Conservation (phyloP, 2,329 filamentous ascomycete genomes). For the Penicillium concentricum region DNA sequence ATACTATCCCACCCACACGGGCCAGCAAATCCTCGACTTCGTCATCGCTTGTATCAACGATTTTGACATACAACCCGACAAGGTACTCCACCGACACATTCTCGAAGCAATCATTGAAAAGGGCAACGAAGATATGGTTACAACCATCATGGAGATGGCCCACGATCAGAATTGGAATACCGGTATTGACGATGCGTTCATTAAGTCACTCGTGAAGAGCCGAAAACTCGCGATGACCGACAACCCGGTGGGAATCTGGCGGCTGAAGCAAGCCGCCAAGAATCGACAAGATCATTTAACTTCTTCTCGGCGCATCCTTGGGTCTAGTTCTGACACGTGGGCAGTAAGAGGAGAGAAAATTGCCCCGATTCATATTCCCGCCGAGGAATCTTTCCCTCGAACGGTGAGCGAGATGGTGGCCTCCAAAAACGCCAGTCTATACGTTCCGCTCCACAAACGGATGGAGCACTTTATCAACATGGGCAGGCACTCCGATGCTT, state of each 20-base stretch:
- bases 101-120: slow-evolving; percentile 42
- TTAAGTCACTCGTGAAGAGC: slow-evolving; percentile 34
- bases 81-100: slow-evolving; percentile 41
- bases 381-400: slow-evolving; percentile 25
- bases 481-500: slow-evolving; percentile 34
- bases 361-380: slow-evolving; percentile 15
- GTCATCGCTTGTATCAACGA: slow-evolving; percentile 36
- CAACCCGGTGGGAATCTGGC: slow-evolving; percentile 40
- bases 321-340: slow-evolving; percentile 22
- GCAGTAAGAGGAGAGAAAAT: slow-evolving; percentile 13
- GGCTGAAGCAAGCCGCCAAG: slow-evolving; percentile 41
- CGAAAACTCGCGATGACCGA: slow-evolving; percentile 36
- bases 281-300: slow-evolving; percentile 32
- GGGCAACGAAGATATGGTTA: slow-evolving; percentile 34
- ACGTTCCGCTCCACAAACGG: slow-evolving; percentile 35
- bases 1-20: slow-evolving; percentile 40
- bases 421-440: slow-evolving; percentile 32
- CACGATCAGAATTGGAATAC: slow-evolving; percentile 35
- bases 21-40: slow-evolving; percentile 36
- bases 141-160: slow-evolving; percentile 32
- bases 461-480: slow-evolving; percentile 40
- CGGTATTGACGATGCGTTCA: slow-evolving; percentile 28
- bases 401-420: slow-evolving; percentile 29
- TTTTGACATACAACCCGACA: slow-evolving; percentile 39
- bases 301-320: slow-evolving; percentile 37